Base-by-base conservation (phyloP, 176 grass and related monocot genomes). In the Panicum miliaceum region DNA sequence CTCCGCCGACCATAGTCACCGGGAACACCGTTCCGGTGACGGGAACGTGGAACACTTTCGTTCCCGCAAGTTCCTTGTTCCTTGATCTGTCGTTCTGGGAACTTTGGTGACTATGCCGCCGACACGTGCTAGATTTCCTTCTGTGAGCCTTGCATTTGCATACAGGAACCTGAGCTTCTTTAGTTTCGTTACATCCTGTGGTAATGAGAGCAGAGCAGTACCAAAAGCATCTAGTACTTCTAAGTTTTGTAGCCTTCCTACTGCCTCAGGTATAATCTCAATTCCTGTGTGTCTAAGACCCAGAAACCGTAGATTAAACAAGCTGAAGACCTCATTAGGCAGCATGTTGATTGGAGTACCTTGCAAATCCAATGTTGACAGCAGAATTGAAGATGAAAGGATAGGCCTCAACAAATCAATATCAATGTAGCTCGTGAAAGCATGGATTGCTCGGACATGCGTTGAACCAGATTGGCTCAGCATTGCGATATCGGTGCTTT, bases 351-450 rank as follows among this genome's bases (percentile, higher is more conserved):
- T 47, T 47, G 27, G n/a, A 4, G 68, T 27, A 27, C 68, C 68
- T 71, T 71, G 68, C n/a, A 71, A 22, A 71, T 71, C 68, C 42
- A 48, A 27, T 14, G 68, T 71, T 15, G 41, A 71, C 6, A 71
- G 14, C 13, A 27, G 4, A 61, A 1, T 57, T 6, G 42, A 41
- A 43, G 38, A 69, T 69, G 37, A 0, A 25, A 69, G 38, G 38
- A 69, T 6, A 25, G 66, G 38, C 38, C 22, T 23, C 1, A 69
- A 3, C 20, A 2, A n/a, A 25, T 43, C 38, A 43, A 69, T 69
- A 69, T 43, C 38, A 23, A 40, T 1, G 6, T 2, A 12, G 0
- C 36, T 69, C 2, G 20, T 41, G 18, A 69, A 43, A 69, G 6
- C 20, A 69, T 69, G 10, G 10, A 68, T 42, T 9, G 34, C 34